Conservation (phyloP, 176 grass and related monocot species). For the Avena atlantica region DNA sequence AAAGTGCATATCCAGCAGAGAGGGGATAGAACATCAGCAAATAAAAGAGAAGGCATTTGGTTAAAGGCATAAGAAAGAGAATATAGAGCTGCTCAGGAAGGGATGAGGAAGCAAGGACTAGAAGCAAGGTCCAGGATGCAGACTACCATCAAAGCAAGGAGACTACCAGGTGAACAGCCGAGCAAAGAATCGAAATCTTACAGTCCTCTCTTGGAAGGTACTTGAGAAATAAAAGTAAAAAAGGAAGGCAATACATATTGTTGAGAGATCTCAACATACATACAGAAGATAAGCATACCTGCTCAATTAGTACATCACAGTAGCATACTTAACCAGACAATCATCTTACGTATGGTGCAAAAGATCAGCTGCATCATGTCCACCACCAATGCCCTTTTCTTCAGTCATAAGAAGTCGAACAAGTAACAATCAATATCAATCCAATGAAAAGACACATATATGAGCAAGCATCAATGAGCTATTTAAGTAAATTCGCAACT, state of each 20-base stretch:
- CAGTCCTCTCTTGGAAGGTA: background rate
- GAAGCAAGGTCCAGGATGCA: background rate
- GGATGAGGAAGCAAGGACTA: background rate
- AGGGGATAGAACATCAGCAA: background rate
- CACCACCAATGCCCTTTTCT: background rate
- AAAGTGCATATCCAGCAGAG: background rate
- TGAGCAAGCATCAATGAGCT: background rate
- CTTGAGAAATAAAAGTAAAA: background rate
- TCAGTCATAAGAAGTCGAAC: background rate
- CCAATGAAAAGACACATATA: background rate
- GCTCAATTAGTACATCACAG: background rate
- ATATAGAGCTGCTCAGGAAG: background rate
- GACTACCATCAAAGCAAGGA: background rate
- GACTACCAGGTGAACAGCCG: background rate
- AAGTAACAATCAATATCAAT: background rate
- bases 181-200: background rate
- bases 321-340: background rate
- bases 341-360: background rate
- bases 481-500: background rate
- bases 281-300: background rate
- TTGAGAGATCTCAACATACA: background rate
- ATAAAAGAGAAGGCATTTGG: background rate
- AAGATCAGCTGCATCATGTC: background rate
- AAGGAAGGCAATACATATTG: background rate
- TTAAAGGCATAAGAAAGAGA: background rate